Evolutionary conservation across 73 alveolate species (phyloP).

Genomic region (Effrenium voratum): DNA sequence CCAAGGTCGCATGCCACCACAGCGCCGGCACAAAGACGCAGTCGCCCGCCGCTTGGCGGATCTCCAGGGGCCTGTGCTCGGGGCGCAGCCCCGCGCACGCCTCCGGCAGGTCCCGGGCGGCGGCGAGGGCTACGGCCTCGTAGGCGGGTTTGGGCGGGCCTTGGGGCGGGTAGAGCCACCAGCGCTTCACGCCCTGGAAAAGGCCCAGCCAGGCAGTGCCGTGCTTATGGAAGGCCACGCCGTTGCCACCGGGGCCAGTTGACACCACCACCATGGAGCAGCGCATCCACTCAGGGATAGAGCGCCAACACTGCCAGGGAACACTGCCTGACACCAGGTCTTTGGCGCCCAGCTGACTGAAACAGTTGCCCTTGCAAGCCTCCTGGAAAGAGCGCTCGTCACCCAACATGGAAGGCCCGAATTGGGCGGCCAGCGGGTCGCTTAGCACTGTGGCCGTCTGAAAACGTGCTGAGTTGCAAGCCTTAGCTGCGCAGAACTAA

Average conservation of each 20-base stretch:
- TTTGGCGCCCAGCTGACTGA: slow-evolving; percentile 49
- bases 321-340: slow-evolving; percentile 25
- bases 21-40: slow-evolving; percentile 84
- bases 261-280: slow-evolving; percentile 89
- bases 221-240: slow-evolving; percentile 93
- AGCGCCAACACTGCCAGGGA: slow-evolving; percentile 50
- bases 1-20: slow-evolving; percentile 94
- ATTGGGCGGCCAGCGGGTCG: slow-evolving; percentile 92
- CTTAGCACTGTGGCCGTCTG: slow-evolving; percentile 89
- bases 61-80: slow-evolving; percentile 63
- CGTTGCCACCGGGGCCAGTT: slow-evolving; percentile 89
- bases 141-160: slow-evolving; percentile 76
- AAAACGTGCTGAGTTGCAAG: slow-evolving; percentile 39
- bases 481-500: not conserved
- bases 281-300: slow-evolving; percentile 88
- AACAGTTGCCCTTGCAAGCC: slow-evolving; percentile 48
- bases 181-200: slow-evolving; percentile 49
- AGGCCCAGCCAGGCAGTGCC: slow-evolving; percentile 82
- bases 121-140: slow-evolving; percentile 53
- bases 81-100: not conserved
- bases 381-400: slow-evolving; percentile 81
- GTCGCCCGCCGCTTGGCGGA: slow-evolving; percentile 56
- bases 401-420: slow-evolving; percentile 87
- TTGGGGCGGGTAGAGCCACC: slow-evolving; percentile 81
- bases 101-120: slow-evolving; percentile 57